Evolutionary conservation across 768 basidiomycete genomes (phyloP).

Genomic region (Tulasnella sp.): DNA sequence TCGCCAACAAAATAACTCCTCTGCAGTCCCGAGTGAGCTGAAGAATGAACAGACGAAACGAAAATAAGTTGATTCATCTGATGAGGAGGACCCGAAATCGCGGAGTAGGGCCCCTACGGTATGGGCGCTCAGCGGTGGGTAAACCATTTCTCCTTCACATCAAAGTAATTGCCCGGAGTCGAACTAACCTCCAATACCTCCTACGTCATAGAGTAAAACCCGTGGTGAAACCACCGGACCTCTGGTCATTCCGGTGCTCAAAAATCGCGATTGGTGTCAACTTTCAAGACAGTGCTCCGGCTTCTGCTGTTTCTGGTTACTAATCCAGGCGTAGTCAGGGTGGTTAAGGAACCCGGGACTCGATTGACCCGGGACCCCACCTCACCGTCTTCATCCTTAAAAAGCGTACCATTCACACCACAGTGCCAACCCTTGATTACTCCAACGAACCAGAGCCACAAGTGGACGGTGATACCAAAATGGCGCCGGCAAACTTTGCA

Average conservation of each 20-base stretch:
- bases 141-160: conserved; percentile 35
- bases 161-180: conserved; percentile 34
- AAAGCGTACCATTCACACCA: too few relatives aligned
- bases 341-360: too few relatives aligned
- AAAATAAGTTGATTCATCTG: conserved; percentile 30
- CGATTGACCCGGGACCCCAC: too few relatives aligned
- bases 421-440: too few relatives aligned
- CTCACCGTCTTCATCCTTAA: too few relatives aligned
- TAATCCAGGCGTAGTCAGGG: too few relatives aligned
- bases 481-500: too few relatives aligned
- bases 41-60: conserved; percentile 36
- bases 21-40: conserved; percentile 39
- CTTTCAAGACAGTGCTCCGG: too few relatives aligned
- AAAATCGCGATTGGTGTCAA: conserved; percentile 92
- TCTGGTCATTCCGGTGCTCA: conserved; percentile 77
- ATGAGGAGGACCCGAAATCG: conserved; percentile 53
- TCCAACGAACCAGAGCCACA: too few relatives aligned
- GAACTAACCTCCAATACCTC: conserved; percentile 60
- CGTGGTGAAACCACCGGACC: conserved; percentile 51
- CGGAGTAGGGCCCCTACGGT: conserved; percentile 68
- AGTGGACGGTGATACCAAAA: too few relatives aligned
- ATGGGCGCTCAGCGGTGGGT: conserved; percentile 86
- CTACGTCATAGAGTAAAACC: conserved; percentile 31
- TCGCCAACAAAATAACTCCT: conserved; percentile 46
- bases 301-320: too few relatives aligned